Evolutionary conservation across 169 alveolate species (phyloP).

Genomic region (Eimeria sp.): DNA sequence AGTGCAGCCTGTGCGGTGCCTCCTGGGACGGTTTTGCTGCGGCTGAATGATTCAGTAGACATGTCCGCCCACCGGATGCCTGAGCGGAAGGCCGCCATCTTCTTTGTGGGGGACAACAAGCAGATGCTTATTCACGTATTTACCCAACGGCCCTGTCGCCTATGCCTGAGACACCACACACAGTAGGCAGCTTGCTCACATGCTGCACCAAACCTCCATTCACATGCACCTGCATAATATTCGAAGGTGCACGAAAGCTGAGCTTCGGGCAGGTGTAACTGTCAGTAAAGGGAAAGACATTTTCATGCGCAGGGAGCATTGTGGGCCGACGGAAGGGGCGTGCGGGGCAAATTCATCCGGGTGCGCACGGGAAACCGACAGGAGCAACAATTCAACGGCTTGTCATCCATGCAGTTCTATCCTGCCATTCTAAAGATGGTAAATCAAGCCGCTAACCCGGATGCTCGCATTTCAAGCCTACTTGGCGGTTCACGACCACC

Average conservation of each 20-base stretch:
- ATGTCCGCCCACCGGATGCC: conserved; percentile 75
- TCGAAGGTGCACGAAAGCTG: background rate
- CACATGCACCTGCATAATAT: background rate
- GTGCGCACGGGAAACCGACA: background rate
- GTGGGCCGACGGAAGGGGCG: background rate
- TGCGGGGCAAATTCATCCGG: background rate
- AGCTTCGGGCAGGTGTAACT: background rate
- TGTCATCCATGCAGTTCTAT: background rate
- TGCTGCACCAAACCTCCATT: conserved; percentile 5
- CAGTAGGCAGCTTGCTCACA: background rate
- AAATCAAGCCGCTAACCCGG: background rate
- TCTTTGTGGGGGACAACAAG: background rate
- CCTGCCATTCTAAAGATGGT: background rate
- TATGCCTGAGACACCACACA: background rate
- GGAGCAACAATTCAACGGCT: background rate
- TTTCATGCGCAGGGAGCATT: background rate
- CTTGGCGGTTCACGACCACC: conserved; percentile 14
- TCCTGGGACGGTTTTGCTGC: conserved; percentile 72
- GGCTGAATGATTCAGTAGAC: conserved; percentile 61
- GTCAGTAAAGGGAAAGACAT: background rate
- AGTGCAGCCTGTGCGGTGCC: conserved; percentile 73
- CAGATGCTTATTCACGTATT: background rate
- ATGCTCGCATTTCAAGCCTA: background rate
- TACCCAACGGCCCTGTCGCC: conserved; percentile 1
- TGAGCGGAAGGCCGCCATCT: conserved; percentile 72